These are phyloP conservation scores for Mucuna pruriens DNA, from an alignment of 306 rosid species.

Conservation along the genomic window DNA sequence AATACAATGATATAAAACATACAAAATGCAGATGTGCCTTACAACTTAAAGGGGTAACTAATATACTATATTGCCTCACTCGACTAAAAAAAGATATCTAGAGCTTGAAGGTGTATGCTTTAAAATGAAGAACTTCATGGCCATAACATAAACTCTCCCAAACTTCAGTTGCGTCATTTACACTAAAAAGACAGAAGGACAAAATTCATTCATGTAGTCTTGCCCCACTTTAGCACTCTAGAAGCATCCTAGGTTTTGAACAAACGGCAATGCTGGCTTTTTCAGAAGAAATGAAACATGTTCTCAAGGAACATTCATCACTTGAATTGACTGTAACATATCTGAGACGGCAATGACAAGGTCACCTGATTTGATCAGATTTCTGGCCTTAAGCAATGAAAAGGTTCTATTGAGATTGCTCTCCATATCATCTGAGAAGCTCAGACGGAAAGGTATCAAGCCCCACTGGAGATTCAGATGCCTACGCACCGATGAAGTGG, in stretches of 20 bases:
- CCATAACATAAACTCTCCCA: slow-evolving; percentile 20
- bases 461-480: slow-evolving; percentile 99
- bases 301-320: slow-evolving; percentile 88
- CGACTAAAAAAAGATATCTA: slow-evolving; percentile 6
- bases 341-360: slow-evolving; percentile 98
- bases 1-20: slow-evolving; percentile 28
- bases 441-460: slow-evolving; percentile 89
- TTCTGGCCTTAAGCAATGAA: slow-evolving; percentile 92
- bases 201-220: slow-evolving; percentile 23
- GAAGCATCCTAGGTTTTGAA: slow-evolving; percentile 29
- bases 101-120: slow-evolving; percentile 22
- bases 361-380: slow-evolving; percentile 95
- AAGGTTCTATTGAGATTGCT: slow-evolving; percentile 92
- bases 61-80: slow-evolving; percentile 28
- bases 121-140: slow-evolving; percentile 21
- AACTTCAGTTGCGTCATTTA: slow-evolving; percentile 32
- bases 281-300: slow-evolving; percentile 25
- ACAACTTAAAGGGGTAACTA: slow-evolving; percentile 29
- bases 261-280: slow-evolving; percentile 23
- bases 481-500: slow-evolving; percentile 80
- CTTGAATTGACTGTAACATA: slow-evolving; percentile 94
- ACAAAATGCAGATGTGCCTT: slow-evolving; percentile 32
- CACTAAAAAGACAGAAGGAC: slow-evolving; percentile 22
- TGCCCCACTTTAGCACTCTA: slow-evolving; percentile 29
- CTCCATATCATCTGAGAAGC: slow-evolving; percentile 97